Conservation (phyloP, 176 grass and related monocot genomes). For the Avena sativa region DNA sequence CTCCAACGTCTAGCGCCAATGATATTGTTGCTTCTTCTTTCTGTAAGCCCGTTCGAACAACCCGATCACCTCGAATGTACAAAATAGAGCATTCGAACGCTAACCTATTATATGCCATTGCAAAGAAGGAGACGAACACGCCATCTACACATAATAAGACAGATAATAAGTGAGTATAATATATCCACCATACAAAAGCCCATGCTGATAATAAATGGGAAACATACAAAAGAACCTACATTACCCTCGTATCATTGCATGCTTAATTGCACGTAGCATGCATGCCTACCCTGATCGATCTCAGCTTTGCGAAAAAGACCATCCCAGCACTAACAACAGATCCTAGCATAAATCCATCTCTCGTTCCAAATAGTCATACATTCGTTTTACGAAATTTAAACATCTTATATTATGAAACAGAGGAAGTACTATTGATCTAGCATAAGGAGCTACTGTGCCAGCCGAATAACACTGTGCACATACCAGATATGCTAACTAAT, state of each 20-base stretch:
- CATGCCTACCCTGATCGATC: background rate
- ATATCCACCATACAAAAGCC: background rate
- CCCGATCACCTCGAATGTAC: no score
- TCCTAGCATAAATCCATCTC: background rate
- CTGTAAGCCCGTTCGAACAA: no score
- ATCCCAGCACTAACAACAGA: no score
- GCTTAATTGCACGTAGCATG: background rate
- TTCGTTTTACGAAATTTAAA: no score
- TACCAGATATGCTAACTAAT: conserved; percentile 10
- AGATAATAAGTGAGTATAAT: background rate
- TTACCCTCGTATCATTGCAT: background rate
- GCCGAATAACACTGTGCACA: background rate
- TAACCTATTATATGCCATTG: background rate
- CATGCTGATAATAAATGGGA: conserved; percentile 27
- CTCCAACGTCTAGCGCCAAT: no score
- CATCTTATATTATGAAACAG: no score
- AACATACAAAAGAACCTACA: background rate
- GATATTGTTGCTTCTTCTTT: no score
- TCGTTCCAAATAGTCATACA: no score
- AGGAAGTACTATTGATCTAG: no score
- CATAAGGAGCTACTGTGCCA: background rate
- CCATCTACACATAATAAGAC: background rate
- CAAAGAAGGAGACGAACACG: background rate
- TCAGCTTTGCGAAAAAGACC: no score
- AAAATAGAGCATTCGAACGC: no score